These are phyloP conservation scores for Irpex sp. DNA, from an alignment of 1,284 basidiomycete genomes.

Conservation along the genomic window DNA sequence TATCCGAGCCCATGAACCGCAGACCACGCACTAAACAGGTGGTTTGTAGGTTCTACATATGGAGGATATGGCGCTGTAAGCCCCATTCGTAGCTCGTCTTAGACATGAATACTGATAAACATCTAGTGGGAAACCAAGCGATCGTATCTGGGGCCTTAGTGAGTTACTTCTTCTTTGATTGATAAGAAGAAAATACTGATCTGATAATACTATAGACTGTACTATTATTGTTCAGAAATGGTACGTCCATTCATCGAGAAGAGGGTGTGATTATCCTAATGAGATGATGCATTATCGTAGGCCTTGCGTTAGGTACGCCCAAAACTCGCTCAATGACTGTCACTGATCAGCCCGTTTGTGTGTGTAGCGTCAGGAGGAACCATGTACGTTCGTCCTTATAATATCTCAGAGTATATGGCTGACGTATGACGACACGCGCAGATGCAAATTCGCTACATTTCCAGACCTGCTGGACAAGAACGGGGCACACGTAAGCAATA, in stretches of 20 bases:
- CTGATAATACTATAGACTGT: background rate
- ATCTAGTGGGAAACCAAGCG: background rate
- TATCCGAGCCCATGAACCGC: too few relatives aligned
- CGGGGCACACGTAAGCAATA: background rate
- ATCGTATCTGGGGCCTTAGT: background rate
- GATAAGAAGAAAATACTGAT: background rate
- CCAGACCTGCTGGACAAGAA: background rate
- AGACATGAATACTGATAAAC: background rate
- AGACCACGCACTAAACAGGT: too few relatives aligned
- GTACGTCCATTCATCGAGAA: background rate
- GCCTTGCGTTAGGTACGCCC: background rate
- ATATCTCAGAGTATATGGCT: background rate
- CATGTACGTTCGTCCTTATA: background rate
- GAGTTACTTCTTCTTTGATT: background rate
- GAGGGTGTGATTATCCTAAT: too few relatives aligned
- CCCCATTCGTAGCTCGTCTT: background rate
- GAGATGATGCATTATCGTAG: background rate
- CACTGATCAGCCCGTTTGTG: background rate
- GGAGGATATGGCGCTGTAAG: background rate
- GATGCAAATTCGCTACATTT: background rate
- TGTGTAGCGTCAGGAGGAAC: background rate
- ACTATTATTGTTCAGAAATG: background rate
- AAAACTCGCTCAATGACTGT: background rate
- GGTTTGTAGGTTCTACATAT: background rate
- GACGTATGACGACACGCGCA: background rate